A percentile compares a stretch with the other conserved stretches of the same genome.
Conservation (phyloP, 2,329 filamentous ascomycete species). For the Taxawa tesnikishii region DNA sequence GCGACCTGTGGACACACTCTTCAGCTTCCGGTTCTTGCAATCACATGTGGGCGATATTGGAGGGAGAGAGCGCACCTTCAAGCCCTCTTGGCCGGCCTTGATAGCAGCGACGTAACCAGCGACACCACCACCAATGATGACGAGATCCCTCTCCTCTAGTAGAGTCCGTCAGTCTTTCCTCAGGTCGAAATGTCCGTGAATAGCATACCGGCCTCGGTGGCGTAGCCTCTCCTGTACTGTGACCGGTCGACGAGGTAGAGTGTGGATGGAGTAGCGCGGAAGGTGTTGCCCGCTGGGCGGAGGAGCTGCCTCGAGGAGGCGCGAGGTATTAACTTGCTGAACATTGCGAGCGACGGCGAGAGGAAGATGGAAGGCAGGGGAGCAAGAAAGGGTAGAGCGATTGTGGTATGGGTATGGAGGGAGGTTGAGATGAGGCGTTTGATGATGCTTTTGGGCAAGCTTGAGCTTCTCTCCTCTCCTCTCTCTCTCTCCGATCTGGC, state of each 20-base stretch:
- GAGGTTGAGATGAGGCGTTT: not conserved
- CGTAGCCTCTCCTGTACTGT: conserved; percentile 44
- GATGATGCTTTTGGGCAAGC: not conserved
- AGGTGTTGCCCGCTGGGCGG: conserved; percentile 9
- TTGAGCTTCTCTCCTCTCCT: not conserved
- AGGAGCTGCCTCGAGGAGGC: conserved; percentile 10
- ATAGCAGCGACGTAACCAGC: conserved; percentile 98
- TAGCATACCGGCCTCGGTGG: conserved; percentile 37
- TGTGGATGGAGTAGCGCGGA: conserved; percentile 20
- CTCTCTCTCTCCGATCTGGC: no score
- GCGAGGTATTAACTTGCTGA: conserved; percentile 11
- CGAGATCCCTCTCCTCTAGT: conserved; percentile 90
- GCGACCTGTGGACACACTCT: conserved; percentile 51
- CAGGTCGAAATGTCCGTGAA: conserved; percentile 3
- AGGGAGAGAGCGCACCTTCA: conserved; percentile 55
- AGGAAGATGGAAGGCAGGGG: not conserved
- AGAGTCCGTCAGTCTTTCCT: no score
- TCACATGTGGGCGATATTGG: not conserved
- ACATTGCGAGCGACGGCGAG: conserved; percentile 6
- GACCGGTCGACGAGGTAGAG: conserved; percentile 37
- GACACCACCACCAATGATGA: conserved; percentile 96
- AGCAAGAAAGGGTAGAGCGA: not conserved
- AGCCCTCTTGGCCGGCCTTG: conserved; percentile 92
- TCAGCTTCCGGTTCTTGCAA: conserved; percentile 6
- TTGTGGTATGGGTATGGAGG: not conserved